Evolutionary conservation across 2,329 filamentous ascomycete genomes (phyloP).

Genomic region (Calonectria pseudoreteaudii): DNA sequence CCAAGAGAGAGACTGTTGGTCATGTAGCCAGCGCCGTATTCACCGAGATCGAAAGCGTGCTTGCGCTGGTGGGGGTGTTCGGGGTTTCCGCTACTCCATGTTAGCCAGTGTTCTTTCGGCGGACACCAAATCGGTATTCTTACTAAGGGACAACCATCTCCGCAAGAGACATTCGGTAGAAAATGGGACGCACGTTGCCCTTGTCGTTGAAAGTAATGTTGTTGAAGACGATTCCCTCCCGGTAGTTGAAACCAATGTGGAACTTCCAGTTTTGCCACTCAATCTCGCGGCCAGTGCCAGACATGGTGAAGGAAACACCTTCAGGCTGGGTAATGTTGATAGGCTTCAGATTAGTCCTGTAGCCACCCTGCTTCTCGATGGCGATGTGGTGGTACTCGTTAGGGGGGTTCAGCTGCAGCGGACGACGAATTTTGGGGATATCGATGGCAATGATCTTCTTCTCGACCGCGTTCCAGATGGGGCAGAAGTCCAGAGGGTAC

Average conservation of each 20-base stretch:
- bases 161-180: constrained; percentile 88
- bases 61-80: constrained; percentile 85
- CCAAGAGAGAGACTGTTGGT: constrained; percentile 81
- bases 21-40: constrained; percentile 87
- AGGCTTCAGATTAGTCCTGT: constrained; percentile 83
- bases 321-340: constrained; percentile 90
- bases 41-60: constrained; percentile 84
- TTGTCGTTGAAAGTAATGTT: constrained; percentile 93
- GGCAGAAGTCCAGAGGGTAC: constrained; percentile 93
- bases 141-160: constrained; percentile 94
- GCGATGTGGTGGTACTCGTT: constrained; percentile 84
- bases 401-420: constrained; percentile 76
- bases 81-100: constrained; percentile 69
- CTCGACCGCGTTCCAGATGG: constrained; percentile 87
- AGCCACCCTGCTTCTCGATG: constrained; percentile 80
- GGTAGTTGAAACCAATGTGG: constrained; percentile 95
- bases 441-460: constrained; percentile 85
- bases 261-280: constrained; percentile 96
- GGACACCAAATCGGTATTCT: constrained; percentile 30
- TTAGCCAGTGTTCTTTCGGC: not conserved
- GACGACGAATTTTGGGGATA: constrained; percentile 80
- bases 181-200: constrained; percentile 79
- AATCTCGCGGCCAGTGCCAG: constrained; percentile 74
- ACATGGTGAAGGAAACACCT: constrained; percentile 86
- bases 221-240: constrained; percentile 89